Evolutionary conservation across 805 yeast genomes (phyloP), one percentile per base, ranked within the genome.

Genomic region (Peterozyma toletana): DNA sequence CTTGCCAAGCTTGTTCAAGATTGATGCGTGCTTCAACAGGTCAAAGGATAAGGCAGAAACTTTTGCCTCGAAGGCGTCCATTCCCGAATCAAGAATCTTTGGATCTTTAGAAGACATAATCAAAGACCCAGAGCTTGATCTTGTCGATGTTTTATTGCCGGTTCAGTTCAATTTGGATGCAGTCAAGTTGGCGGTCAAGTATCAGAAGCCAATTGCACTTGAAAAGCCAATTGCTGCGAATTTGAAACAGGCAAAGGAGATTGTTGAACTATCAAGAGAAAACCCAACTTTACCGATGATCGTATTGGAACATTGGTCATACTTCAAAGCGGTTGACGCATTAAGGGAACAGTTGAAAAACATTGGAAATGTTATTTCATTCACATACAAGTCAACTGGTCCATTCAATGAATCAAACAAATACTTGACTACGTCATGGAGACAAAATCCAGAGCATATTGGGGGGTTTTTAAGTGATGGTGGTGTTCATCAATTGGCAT

Each of bases 211-310:
- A 46, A 70, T 90, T 38, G 70, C 78, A 34, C 63, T 91, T 55
- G 98, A 91, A 62, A 91, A 91, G 66, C 98, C 98, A 50, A 81
- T 91, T 58, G 93, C 97, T 31, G 95, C 96, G 35, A 81, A 75
- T 48, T 62, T 91, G 54, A 75, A 70, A 10, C 95, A 88, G 59
- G 97, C 96, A 17, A 72, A 70, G 48, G 82, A 86, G 61, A 77
- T 91, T 45, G 96, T 90, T 35, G 61, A 77, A 48, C 57, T 91
- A 38, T 68, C 89, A 37, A 72, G 72, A 40, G 55, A 70, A 9
- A 68, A 90, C 14, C 78, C 78, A 29, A 15, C 33, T 4, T 53
- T 60, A 3, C 49, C 49, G 18, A 55, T 86, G 21, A 73, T 79
- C 44, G 71, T 91, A 41, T 81, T 86, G 56, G 98, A 91, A 64